Conservation (phyloP, 2,329 filamentous ascomycete species). For the Emergomyces africanus region DNA sequence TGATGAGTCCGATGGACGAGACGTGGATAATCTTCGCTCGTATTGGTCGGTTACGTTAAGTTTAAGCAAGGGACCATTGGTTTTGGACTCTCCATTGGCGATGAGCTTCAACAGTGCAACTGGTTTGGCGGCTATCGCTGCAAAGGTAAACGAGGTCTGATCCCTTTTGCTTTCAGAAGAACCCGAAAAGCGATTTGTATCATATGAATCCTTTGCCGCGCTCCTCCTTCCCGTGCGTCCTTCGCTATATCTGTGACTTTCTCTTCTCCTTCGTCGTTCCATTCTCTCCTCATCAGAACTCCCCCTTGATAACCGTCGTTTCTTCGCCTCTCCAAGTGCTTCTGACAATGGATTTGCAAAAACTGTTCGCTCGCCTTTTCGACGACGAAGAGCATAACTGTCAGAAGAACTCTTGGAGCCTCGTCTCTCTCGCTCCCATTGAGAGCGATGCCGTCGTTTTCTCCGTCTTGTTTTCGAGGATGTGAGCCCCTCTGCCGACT, state of each 20-base stretch:
- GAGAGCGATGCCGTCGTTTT: constrained; percentile 21
- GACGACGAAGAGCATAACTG: constrained; percentile 19
- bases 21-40: constrained; percentile 12
- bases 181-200: constrained; percentile 13
- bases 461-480: constrained; percentile 11
- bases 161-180: constrained; percentile 15
- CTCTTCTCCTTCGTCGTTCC: constrained; percentile 12
- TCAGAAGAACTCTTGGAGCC: constrained; percentile 27
- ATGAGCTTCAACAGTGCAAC: constrained; percentile 19
- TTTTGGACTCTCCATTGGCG: constrained; percentile 29
- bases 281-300: constrained; percentile 20
- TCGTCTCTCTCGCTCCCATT: constrained; percentile 21
- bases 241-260: constrained; percentile 5
- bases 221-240: constrained; percentile 12
- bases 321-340: constrained; percentile 24
- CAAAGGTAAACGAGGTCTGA: constrained; percentile 18
- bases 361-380: constrained; percentile 21
- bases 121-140: constrained; percentile 11
- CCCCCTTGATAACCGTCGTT: constrained; percentile 14
- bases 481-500: not conserved
- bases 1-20: constrained; percentile 18
- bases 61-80: constrained; percentile 25
- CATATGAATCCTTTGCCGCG: constrained; percentile 7
- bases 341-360: constrained; percentile 23
- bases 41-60: constrained; percentile 21